Evolutionary conservation across 2,329 filamentous ascomycete species (phyloP).

Genomic region (Macrophomina phaseolina): DNA sequence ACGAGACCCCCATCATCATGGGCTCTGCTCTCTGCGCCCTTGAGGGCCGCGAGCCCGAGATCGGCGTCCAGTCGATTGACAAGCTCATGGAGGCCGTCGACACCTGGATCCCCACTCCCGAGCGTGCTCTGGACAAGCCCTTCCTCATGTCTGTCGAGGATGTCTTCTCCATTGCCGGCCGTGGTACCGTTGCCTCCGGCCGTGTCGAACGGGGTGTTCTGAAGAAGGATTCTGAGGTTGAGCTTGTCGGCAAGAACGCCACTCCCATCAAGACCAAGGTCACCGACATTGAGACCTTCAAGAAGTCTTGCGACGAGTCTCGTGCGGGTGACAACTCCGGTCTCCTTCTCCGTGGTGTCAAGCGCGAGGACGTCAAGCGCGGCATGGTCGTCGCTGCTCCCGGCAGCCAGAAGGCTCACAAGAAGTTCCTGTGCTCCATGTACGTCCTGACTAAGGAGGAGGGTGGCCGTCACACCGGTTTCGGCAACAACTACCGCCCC

Average conservation of each 20-base stretch:
- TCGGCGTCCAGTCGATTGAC: conserved; percentile 86
- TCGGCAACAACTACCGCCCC: conserved; percentile 94
- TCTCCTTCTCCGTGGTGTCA: conserved; percentile 91
- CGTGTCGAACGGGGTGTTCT: conserved; percentile 95
- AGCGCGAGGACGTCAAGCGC: conserved; percentile 90
- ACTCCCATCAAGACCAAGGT: conserved; percentile 96
- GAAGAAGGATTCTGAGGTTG: conserved; percentile 93
- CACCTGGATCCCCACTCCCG: conserved; percentile 92
- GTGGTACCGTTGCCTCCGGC: conserved; percentile 95
- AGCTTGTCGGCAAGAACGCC: conserved; percentile 86
- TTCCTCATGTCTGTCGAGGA: conserved; percentile 98
- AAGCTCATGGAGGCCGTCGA: conserved; percentile 90
- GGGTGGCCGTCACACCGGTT: conserved; percentile 95
- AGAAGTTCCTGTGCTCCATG: conserved; percentile 91
- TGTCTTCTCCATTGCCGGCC: conserved; percentile 68
- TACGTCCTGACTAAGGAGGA: conserved; percentile 98
- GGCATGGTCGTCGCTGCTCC: conserved; percentile 94
- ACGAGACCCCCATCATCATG: conserved; percentile 96
- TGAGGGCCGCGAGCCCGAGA: conserved; percentile 83
- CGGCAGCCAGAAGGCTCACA: conserved; percentile 82
- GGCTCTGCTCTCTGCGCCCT: conserved; percentile 95
- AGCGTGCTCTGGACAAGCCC: conserved; percentile 94
- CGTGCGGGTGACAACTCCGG: conserved; percentile 98
- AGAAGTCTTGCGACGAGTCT: conserved; percentile 98
- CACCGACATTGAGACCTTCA: conserved; percentile 99